Conservation (phyloP, 441 rosid species). For the Caryocar brasiliense region DNA sequence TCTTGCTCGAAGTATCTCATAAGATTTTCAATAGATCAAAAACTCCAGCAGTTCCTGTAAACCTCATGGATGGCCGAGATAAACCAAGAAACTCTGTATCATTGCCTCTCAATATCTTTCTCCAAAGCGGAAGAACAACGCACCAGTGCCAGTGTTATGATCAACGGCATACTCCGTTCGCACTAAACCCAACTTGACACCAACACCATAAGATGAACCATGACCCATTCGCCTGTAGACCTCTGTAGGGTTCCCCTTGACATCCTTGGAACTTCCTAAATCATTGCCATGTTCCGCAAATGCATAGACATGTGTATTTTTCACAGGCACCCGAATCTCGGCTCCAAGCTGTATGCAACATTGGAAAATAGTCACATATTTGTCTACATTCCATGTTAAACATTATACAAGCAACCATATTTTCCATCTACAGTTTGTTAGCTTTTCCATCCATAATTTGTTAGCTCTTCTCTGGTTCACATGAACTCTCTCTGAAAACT, state of each 20-base stretch:
- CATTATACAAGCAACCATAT: neutral
- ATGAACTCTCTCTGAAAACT: too few relatives aligned
- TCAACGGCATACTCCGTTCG: conserved; percentile 93
- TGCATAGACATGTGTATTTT: conserved; percentile 73
- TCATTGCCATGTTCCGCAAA: conserved; percentile 96
- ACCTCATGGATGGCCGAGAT: conserved; percentile 1
- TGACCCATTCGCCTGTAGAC: conserved; percentile 87
- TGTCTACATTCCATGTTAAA: neutral
- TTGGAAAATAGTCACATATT: conserved; percentile 7
- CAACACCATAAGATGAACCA: conserved; percentile 87
- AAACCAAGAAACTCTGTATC: conserved; percentile 1
- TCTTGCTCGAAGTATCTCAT: conserved; percentile 8
- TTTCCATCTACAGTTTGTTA: neutral
- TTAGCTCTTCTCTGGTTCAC: too few relatives aligned
- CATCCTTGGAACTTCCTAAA: conserved; percentile 87
- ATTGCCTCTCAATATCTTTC: conserved; percentile 54
- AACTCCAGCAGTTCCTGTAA: conserved; percentile 2
- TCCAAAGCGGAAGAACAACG: conserved; percentile 83
- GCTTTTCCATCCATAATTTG: neutral
- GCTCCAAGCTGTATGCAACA: conserved; percentile 65
- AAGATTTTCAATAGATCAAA: neutral
- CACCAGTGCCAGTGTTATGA: conserved; percentile 78
- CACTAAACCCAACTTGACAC: conserved; percentile 78
- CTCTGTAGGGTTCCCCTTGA: conserved; percentile 93
- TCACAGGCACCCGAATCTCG: conserved; percentile 77